Base-by-base conservation (phyloP, 2,329 filamentous ascomycete species). In the Stagonosporopsis chrysanthemi region DNA sequence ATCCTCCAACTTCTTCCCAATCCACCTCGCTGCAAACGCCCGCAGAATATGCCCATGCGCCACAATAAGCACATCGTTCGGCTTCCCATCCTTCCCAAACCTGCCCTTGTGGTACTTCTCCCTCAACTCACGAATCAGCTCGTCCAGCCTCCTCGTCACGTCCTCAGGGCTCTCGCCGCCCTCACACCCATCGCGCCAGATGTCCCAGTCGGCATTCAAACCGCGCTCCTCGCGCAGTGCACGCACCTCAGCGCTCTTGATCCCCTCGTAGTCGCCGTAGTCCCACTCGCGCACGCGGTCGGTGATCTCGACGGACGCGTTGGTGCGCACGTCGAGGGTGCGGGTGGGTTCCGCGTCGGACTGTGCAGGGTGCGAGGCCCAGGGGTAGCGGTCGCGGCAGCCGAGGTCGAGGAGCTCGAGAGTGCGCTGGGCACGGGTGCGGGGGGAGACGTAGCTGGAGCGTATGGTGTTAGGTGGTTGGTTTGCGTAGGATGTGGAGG, bases 11-110 rank as follows among this genome's bases (percentile, higher is more conserved):
- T 85, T 82, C 79, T 90, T 90, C 0, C 87, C 86, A 0, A 88
- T 84, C 93, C 93, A 97, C 29, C 92, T 84, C 81, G 94, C 91
- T 6, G 93, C 92, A 74, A 97, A 92, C 0, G 91, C 91, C 15
- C 93, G 83, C 50, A 97, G 79, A 54, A 97, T 94, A 78, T 97
- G 93, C 0, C 93, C 93, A 73, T 97, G 93, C 22, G 91, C 93
- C 6, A 97, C 91, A 45, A 97, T 82, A 23, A 94, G 76, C 17
- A 94, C 86, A 75, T 94, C 90, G 15, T 85, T 79, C 24, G 79
- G 85, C 35, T 66, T 79, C 53, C 69, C 79, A 4, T 80, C 71
- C 15, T 57, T 62, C 8, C 64, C 63, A 63, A 94, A 88, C 22
- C 70, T 68, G 0, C 61, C 66, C 19, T 61, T 61, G 53, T 81